Evolutionary conservation across 1,284 basidiomycete genomes (phyloP).

Genomic region (Volvariella volvacea): DNA sequence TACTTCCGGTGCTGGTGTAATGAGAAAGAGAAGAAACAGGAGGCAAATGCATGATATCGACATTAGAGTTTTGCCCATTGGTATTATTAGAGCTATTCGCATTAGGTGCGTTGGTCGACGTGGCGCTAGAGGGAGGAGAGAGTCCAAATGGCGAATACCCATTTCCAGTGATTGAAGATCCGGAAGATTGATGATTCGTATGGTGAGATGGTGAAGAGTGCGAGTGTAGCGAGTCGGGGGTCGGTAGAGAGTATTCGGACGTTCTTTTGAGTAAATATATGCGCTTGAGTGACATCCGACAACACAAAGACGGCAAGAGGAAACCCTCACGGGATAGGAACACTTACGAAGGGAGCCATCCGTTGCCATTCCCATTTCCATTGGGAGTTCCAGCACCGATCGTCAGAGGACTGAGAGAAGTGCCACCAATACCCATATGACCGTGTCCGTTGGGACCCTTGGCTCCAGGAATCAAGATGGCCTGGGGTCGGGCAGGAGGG

Average conservation of each 20-base stretch:
- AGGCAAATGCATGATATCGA: conserved; percentile 15
- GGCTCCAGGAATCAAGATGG: conserved; percentile 50
- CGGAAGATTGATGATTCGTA: conserved; percentile 14
- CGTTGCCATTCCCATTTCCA: not conserved
- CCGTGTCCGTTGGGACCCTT: not conserved
- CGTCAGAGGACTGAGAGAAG: conserved; percentile 5
- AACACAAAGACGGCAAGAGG: conserved; percentile 1
- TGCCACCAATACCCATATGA: conserved; percentile 6
- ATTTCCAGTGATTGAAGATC: conserved; percentile 14
- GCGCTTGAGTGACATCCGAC: conserved; percentile 1
- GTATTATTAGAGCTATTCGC: not conserved
- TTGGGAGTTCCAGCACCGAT: conserved; percentile 7
- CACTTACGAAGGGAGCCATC: not conserved
- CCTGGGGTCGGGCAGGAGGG: conserved; percentile 32
- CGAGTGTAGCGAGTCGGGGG: conserved; percentile 28
- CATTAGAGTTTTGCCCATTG: conserved; percentile 6
- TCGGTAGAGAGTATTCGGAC: conserved; percentile 32
- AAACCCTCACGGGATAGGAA: not conserved
- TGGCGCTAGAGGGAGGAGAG: conserved; percentile 13
- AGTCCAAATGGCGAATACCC: conserved; percentile 26
- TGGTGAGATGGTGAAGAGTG: conserved; percentile 10
- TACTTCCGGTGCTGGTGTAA: not conserved
- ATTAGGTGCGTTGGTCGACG: conserved; percentile 1
- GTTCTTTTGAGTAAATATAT: conserved; percentile 9
- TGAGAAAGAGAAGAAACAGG: conserved; percentile 13